Evolutionary conservation across 2,329 filamentous ascomycete genomes (phyloP), one percentile per base, ranked within the genome.

Genomic region (Verticillium zaregamsianum): DNA sequence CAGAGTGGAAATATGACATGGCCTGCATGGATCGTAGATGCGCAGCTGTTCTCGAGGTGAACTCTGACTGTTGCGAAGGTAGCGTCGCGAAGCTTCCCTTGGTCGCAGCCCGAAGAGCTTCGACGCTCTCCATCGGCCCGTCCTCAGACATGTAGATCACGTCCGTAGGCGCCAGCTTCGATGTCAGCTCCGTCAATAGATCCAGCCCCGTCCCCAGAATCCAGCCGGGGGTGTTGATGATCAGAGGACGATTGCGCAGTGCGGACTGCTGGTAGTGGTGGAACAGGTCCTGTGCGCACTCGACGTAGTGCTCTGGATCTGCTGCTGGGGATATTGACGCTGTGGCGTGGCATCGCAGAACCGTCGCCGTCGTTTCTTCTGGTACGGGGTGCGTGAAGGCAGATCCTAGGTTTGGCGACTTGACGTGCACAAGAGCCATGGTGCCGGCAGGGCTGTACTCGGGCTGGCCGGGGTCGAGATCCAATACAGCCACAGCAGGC

Each of bases 211-310:
- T 87, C 0, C 89, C 89, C 62, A 88, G 84, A 28, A 91, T 83
- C 87, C 90, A 92, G 3, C 90, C 89, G 1, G 90, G 86, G 0
- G 88, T 90, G 70, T 94, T 93, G 68, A 94, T 80, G 7, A 94
- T 73, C 0, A 93, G 75, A 0, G 90, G 86, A 14, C 74, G 78
- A 9, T 76, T 74, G 0, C 77, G 71, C 5, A 81, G 68, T 5
- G 69, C 72, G 1, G 49, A 60, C 7, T 78, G 79, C 28, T 76
- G 79, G 69, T 90, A 90, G 45, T 83, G 79, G 0, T 80, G 74
- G 61, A 87, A 81, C 0, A 95, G 79, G 64, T 93, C 86, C 12
- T 81, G 71, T 0, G 84, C 84, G 64, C 89, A 91, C 14, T 83
- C 80, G 1, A 88, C 72, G 67, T 90, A 93, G 59, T 92, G 82